phyloP scores from a whole-genome alignment of 2,329 filamentous ascomycete genomes.

The Colletotrichum ledebouriae region DNA sequence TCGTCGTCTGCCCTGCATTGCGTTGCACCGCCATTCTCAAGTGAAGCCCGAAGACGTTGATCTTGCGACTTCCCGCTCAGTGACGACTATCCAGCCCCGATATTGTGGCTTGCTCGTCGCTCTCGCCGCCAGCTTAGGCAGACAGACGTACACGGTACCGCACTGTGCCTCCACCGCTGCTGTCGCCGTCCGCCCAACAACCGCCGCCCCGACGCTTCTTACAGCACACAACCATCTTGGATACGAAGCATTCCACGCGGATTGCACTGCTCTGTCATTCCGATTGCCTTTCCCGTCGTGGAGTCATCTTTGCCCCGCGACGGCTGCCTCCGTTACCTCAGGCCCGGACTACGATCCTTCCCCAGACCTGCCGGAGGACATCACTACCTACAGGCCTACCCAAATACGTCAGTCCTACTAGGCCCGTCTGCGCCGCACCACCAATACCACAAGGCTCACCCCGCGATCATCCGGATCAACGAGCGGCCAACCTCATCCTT shows the following conservation, averaged over 20 bases:
- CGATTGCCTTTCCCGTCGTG: slow-evolving; percentile 14
- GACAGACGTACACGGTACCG: not conserved
- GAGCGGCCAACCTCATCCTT: slow-evolving; percentile 29
- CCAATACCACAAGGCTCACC: slow-evolving; percentile 31
- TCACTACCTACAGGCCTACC: slow-evolving; percentile 29
- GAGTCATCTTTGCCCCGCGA: slow-evolving; percentile 21
- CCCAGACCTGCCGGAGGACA: slow-evolving; percentile 26
- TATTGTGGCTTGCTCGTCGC: slow-evolving; percentile 42
- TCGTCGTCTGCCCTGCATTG: slow-evolving; percentile 6
- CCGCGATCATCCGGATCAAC: slow-evolving; percentile 28
- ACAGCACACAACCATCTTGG: slow-evolving; percentile 2
- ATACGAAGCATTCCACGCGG: not conserved
- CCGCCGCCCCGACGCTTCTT: slow-evolving; percentile 2
- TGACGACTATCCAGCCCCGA: slow-evolving; percentile 39
- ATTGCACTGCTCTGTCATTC: not conserved
- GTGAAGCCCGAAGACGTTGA: slow-evolving; percentile 28
- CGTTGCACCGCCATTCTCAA: slow-evolving; percentile 29
- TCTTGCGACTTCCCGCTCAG: slow-evolving; percentile 23
- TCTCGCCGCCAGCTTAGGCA: slow-evolving; percentile 33
- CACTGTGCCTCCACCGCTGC: slow-evolving; percentile 13
- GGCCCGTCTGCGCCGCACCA: slow-evolving; percentile 34
- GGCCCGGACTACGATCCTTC: slow-evolving; percentile 24
- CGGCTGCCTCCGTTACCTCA: slow-evolving; percentile 15
- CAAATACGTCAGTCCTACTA: slow-evolving; percentile 37
- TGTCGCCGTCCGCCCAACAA: not conserved